Evolutionary conservation across 805 yeast species (phyloP).

Genomic region (Myxozyma melibiosi): DNA sequence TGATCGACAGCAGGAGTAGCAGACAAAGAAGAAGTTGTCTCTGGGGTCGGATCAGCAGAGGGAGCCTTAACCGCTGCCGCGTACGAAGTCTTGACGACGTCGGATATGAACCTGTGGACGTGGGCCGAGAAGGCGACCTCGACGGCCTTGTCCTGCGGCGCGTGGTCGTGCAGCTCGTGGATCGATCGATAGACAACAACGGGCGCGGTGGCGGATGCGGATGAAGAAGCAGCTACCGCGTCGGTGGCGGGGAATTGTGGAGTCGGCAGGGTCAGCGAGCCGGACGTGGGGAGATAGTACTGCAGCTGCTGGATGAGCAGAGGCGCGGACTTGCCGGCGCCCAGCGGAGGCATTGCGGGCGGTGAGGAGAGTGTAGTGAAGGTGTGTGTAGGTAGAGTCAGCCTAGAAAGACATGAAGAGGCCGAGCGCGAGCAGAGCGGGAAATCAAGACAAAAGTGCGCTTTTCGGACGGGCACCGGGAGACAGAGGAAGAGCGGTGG

Average conservation of each 20-base stretch:
- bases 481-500: no score
- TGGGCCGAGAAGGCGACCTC: slow-evolving; percentile 21
- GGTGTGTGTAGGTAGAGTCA: background rate
- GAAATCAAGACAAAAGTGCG: no score
- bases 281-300: slow-evolving; percentile 26
- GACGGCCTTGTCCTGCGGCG: background rate
- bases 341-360: slow-evolving; percentile 10
- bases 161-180: slow-evolving; percentile 1
- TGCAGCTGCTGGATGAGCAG: slow-evolving; percentile 21
- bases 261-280: slow-evolving; percentile 8
- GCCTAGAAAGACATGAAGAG: background rate
- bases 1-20: no score
- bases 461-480: no score
- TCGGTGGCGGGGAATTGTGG: slow-evolving; percentile 14
- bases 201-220: background rate
- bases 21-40: no score
- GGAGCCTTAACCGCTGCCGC: background rate
- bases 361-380: no score
- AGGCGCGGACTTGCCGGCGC: slow-evolving; percentile 31
- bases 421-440: background rate
- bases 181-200: slow-evolving; percentile 6
- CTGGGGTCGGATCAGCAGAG: background rate
- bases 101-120: slow-evolving; percentile 22
- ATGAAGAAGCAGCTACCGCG: background rate
- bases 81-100: background rate